Evolutionary conservation across 352 stramenopile species (phyloP), one percentile per base, ranked within the genome.

Genomic region (Phytophthora constricta): DNA sequence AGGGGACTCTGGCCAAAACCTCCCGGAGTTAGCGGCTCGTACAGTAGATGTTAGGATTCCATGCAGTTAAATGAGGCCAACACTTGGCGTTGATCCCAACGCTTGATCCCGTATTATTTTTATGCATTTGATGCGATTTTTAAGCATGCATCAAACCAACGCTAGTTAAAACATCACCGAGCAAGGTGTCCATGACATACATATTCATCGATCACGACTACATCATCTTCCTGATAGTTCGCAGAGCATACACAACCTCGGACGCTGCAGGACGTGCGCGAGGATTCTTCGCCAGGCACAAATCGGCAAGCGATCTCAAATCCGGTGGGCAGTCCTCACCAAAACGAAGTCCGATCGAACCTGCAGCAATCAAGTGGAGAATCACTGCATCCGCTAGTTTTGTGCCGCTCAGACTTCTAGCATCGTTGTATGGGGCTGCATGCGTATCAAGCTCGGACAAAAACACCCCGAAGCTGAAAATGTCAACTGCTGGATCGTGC

Each of bases 371-470:
- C 54, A 74, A 69, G 52, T 79, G 71, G 41, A 84, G 57, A 22
- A 87, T 61, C 16, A 75, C 78, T 0, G 76, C 75, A 19, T 82
- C 70, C 0, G 71, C 47, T 1, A 86, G 31, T 25, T 48, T 53
- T 0, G 50, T 69, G 16, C 62, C 66, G n/a, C 69, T 76, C 11
- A 57, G 10, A 23, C 62, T 65, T 17, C 58, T 61, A 22, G 34
- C 59, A 23, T 73, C 66, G 16, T 75, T 70, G 52, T 82, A 86
- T 14, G 77, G 77, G 4, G 81, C 52, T 20, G 42, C 41, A 37
- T 86, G 77, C 5, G 75, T 79, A 28, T 82, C 76, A 13, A 87
- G 42, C 59, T 87, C 78, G 3, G 76, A 79, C 28, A 87, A 20
- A 9, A 83, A 26, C 3, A 75, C 75, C 5, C 72, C 75, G 52